Evolutionary conservation across 192 early-diverging fungal genomes (phyloP).

Genomic region (Coemansia sp.): DNA sequence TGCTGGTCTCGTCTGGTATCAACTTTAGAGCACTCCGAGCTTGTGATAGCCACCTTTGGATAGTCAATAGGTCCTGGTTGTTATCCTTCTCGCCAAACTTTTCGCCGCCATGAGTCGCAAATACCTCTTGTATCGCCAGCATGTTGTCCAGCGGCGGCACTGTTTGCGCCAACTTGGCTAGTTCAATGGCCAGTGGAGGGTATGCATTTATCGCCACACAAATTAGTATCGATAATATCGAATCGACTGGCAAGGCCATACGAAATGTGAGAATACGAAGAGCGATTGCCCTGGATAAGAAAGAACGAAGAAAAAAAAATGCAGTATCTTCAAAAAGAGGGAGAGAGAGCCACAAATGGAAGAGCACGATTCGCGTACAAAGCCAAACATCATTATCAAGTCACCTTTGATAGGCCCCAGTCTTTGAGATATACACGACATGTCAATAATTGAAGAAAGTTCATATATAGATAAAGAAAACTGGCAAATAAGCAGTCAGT

Average conservation of each 20-base stretch:
- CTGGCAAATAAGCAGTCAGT: neutral
- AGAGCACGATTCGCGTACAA: too few species aligned
- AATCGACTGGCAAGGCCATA: neutral
- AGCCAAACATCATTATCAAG: too few species aligned
- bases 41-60: constrained; percentile 26
- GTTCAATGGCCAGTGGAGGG: constrained; percentile 18
- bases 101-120: constrained; percentile 38
- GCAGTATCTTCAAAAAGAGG: neutral
- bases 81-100: constrained; percentile 55
- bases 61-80: constrained; percentile 21
- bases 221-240: constrained; percentile 10
- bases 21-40: neutral
- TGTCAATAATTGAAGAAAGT: too few species aligned
- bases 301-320: neutral
- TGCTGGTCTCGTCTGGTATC: neutral
- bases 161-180: neutral
- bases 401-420: too few species aligned
- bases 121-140: constrained; percentile 14
- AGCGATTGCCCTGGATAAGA: neutral
- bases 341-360: neutral
- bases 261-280: neutral
- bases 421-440: too few species aligned
- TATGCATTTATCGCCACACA: constrained; percentile 46
- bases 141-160: neutral
- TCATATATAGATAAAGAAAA: constrained; percentile 10